A percentile compares a stretch with the other conserved stretches of the same genome.
Conservation (phyloP, 805 yeast species). For the Yarrowia sp. region DNA sequence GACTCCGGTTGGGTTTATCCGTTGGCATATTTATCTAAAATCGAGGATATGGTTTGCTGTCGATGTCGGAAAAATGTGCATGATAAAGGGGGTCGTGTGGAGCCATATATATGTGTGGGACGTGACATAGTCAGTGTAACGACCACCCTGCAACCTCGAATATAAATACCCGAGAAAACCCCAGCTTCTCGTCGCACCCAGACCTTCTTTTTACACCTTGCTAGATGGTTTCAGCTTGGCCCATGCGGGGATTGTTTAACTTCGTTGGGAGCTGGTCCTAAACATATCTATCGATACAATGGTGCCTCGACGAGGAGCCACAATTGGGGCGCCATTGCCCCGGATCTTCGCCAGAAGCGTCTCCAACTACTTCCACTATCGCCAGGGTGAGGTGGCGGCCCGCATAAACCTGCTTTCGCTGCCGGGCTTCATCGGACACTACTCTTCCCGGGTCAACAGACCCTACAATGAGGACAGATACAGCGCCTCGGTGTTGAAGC, state of each 20-base stretch:
- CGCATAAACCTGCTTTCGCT: constrained; percentile 66
- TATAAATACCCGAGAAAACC: neutral
- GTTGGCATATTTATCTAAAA: neutral
- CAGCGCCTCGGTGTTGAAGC: constrained; percentile 65
- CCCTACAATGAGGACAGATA: constrained; percentile 81
- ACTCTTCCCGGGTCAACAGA: constrained; percentile 76
- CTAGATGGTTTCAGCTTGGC: constrained; percentile 28
- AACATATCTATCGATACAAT: constrained; percentile 32
- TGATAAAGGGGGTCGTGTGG: no score
- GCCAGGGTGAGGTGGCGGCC: constrained; percentile 45
- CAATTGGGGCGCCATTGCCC: constrained; percentile 38
- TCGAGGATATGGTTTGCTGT: constrained; percentile 30
- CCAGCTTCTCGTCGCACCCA: neutral
- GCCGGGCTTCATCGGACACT: constrained; percentile 82
- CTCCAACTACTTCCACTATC: constrained; percentile 37
- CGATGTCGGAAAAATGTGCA: constrained; percentile 34
- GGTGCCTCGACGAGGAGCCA: constrained; percentile 38
- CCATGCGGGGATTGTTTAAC: constrained; percentile 36
- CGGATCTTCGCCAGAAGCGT: constrained; percentile 29
- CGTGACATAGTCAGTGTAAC: no score
- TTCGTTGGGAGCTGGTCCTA: constrained; percentile 32
- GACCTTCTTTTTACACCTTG: neutral
- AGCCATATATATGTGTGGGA: no score
- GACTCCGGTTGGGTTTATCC: constrained; percentile 34
- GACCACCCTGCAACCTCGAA: no score